Evolutionary conservation across 1,284 basidiomycete genomes (phyloP), one percentile per base, ranked within the genome.

Genomic region (Veloboletus limbatus): DNA sequence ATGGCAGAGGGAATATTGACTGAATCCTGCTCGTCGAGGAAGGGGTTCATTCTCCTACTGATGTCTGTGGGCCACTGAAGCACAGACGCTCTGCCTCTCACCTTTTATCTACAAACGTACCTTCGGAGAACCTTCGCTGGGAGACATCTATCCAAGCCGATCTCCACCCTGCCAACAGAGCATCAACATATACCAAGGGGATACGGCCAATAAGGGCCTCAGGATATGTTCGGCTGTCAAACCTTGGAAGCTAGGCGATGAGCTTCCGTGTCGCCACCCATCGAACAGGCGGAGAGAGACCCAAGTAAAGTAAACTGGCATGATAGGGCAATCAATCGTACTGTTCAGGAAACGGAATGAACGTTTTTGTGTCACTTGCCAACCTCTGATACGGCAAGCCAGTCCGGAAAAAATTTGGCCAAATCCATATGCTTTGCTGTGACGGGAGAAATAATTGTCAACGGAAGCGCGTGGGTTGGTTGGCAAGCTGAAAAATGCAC

Each of bases 21-120:
- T 21, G 3, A 22, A 16, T n/a, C 8, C 10, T 40, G 43, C 7
- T 40, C 26, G 13, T 36, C 3, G 33, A 32, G 35, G 34, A 18
- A n/a, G 18, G 24, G 4, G 18, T 25, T 14, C 20, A 21, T 43
- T 16, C 3, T 33, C 8, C 11, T 31, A 35, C 36, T 18, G 27
- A 26, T 26, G 8, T 22, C 24, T 25, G 24, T 8, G 17, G 0
- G 8, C 1, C 10, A 28, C 2, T 26, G 22, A 9, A 40, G 14
- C 11, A 21, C 11, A 7, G 1, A 2, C 14, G 13, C 32, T 13
- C 13, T 17, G 37, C 38, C 13, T 36, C 18, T 14, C 17, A 40
- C 37, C 54, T 55, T 62, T 55, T 60, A 58, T 57, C 14, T 6
- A 6, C 2, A 10, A 3, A 11, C 17, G 27, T 13, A 14, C 10